Conservation (phyloP, 345 rosid genomes). For the Eucalyptus cloeziana region DNA sequence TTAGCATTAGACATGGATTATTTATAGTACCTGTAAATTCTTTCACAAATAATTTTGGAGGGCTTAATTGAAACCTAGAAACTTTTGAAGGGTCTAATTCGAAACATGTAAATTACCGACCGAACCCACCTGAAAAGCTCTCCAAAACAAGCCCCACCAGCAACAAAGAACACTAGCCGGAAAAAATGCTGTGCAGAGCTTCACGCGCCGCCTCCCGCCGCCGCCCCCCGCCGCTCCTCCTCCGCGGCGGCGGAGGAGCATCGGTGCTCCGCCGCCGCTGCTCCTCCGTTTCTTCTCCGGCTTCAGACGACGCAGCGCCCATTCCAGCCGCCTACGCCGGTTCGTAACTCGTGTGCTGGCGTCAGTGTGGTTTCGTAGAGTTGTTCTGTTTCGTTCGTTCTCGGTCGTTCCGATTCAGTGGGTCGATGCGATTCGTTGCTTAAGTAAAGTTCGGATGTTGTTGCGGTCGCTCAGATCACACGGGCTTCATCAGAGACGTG, state of each 20-base stretch:
- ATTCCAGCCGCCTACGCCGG: background rate
- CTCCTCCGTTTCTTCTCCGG: slow-evolving; percentile 9
- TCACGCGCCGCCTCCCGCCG: slow-evolving; percentile 19
- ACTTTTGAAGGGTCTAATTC: background rate
- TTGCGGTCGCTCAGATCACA: slow-evolving; percentile 29
- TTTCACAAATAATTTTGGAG: background rate
- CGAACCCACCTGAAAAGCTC: background rate
- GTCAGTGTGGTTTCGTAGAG: background rate
- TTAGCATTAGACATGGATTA: background rate
- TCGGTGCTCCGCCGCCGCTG: slow-evolving; percentile 15
- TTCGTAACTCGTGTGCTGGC: background rate
- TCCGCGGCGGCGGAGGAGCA: slow-evolving; percentile 11
- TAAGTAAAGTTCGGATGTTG: background rate
- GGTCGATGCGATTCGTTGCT: background rate
- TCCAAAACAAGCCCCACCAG: background rate
- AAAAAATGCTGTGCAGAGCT: slow-evolving; percentile 15
- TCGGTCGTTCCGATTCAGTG: background rate
- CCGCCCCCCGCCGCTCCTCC: slow-evolving; percentile 1
- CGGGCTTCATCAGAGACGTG: slow-evolving; percentile 43
- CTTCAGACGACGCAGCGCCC: background rate
- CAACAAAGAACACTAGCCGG: slow-evolving; percentile 5
- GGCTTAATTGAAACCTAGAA: background rate
- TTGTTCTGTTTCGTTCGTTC: background rate
- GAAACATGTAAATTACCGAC: background rate
- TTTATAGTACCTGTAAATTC: background rate